phyloP scores from a whole-genome alignment of 345 rosid species.

The Rubroshorea leprosula region DNA sequence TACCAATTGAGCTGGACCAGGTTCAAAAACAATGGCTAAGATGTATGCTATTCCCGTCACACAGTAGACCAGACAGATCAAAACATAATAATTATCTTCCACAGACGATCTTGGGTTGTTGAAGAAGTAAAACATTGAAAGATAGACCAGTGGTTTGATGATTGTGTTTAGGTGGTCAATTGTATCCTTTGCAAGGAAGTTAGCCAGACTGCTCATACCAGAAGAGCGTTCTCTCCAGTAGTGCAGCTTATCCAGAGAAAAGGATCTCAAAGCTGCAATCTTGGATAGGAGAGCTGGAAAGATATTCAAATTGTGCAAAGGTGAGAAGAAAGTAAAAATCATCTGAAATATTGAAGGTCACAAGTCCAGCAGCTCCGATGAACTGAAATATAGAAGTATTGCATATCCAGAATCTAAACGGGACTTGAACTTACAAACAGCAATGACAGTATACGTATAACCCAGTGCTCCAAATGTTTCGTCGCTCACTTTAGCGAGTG shows the following conservation, averaged over 20 bases:
- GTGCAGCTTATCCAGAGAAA: slow-evolving; percentile 81
- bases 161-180: slow-evolving; percentile 84
- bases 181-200: slow-evolving; percentile 87
- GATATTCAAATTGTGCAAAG: slow-evolving; percentile 5
- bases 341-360: no score
- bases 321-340: no score
- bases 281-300: slow-evolving; percentile 81
- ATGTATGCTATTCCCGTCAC: slow-evolving; percentile 89
- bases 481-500: slow-evolving; percentile 94
- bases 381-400: no score
- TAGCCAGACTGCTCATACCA: slow-evolving; percentile 95
- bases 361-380: no score
- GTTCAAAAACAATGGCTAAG: slow-evolving; percentile 69
- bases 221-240: slow-evolving; percentile 95
- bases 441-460: slow-evolving; percentile 88
- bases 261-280: slow-evolving; percentile 93
- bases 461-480: slow-evolving; percentile 92
- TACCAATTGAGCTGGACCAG: slow-evolving; percentile 96
- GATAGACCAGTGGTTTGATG: slow-evolving; percentile 81
- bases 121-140: slow-evolving; percentile 98
- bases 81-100: slow-evolving; percentile 65
- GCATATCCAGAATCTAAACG: not conserved
- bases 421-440: slow-evolving; percentile 75
- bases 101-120: slow-evolving; percentile 88
- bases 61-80: slow-evolving; percentile 83